A percentile compares a stretch with the other conserved stretches of the same genome.
Conservation (phyloP, 306 rosid genomes). For the Oemleria cerasiformis region DNA sequence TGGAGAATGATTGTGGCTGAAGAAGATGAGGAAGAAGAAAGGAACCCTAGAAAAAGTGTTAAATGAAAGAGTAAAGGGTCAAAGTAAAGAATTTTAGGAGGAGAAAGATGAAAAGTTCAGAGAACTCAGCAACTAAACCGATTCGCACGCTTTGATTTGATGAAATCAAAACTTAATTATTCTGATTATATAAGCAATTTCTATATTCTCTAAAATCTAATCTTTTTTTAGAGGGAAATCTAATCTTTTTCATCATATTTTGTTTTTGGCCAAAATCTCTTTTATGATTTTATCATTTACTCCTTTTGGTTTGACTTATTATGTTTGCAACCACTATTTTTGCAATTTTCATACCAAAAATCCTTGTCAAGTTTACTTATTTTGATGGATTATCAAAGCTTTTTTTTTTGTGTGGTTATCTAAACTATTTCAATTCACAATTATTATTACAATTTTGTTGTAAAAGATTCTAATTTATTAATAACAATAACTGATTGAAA, state of each 20-base stretch:
- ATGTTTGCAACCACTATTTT: not conserved
- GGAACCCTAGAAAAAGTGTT: constrained; percentile 43
- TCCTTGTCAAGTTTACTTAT: no score
- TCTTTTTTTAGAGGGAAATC: not conserved
- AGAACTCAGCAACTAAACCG: constrained; percentile 46
- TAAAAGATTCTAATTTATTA: no score
- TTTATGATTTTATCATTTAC: not conserved
- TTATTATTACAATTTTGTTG: no score
- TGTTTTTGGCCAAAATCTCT: no score
- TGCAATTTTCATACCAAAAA: not conserved
- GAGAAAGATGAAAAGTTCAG: constrained; percentile 25
- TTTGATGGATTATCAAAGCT: not conserved
- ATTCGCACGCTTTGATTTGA: constrained; percentile 58
- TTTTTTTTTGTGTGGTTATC: no score
- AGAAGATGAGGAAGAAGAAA: constrained; percentile 24
- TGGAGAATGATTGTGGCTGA: not conserved
- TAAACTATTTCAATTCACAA: no score
- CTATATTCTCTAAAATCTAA: not conserved
- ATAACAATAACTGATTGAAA: no score
- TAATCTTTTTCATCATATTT: no score
- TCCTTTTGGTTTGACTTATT: not conserved
- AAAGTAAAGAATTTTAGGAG: constrained; percentile 34
- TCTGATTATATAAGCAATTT: not conserved
- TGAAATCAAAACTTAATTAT: constrained; percentile 39
- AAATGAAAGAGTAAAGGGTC: constrained; percentile 28